Percentiles rank a stretch among this genome's conserved stretches.
Conservation (phyloP, 805 yeast species). For the Teunomyces tritomae region DNA sequence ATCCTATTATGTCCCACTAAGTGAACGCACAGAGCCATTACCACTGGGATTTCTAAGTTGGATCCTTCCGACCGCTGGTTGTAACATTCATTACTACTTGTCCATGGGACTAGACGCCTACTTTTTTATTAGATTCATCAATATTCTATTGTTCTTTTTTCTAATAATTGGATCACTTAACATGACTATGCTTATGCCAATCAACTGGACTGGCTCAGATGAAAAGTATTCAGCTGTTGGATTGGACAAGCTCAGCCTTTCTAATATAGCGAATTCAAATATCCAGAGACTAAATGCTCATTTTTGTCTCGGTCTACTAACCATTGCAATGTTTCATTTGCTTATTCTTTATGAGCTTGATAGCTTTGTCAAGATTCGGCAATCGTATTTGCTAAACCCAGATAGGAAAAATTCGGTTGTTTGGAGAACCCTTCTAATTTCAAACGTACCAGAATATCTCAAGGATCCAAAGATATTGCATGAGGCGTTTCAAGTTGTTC, state of each 20-base stretch:
- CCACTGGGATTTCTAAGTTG: constrained; percentile 52
- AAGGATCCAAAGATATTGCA: constrained; percentile 23
- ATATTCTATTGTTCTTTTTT: constrained; percentile 51
- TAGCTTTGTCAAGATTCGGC: constrained; percentile 48
- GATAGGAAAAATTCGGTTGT: constrained; percentile 21
- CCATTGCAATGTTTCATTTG: constrained; percentile 55
- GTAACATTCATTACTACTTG: constrained; percentile 43
- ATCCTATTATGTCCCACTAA: constrained; percentile 40
- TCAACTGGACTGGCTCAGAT: constrained; percentile 49
- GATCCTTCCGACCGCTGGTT: constrained; percentile 44
- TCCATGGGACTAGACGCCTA: constrained; percentile 71
- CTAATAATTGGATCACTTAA: constrained; percentile 50
- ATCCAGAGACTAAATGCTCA: constrained; percentile 57
- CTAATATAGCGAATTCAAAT: constrained; percentile 59
- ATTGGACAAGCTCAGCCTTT: constrained; percentile 66
- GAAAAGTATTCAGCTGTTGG: constrained; percentile 39
- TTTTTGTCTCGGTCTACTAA: constrained; percentile 54
- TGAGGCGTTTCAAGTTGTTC: constrained; percentile 37
- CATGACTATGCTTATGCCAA: constrained; percentile 60
- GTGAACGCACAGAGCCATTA: constrained; percentile 36
- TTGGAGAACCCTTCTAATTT: constrained; percentile 38
- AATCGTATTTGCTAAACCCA: constrained; percentile 34
- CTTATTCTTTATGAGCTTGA: constrained; percentile 57
- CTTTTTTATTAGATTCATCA: constrained; percentile 63
- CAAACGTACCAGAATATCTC: constrained; percentile 43